phyloP scores from a whole-genome alignment of 129 eudicot genomes.

The Erigeron canadensis region DNA sequence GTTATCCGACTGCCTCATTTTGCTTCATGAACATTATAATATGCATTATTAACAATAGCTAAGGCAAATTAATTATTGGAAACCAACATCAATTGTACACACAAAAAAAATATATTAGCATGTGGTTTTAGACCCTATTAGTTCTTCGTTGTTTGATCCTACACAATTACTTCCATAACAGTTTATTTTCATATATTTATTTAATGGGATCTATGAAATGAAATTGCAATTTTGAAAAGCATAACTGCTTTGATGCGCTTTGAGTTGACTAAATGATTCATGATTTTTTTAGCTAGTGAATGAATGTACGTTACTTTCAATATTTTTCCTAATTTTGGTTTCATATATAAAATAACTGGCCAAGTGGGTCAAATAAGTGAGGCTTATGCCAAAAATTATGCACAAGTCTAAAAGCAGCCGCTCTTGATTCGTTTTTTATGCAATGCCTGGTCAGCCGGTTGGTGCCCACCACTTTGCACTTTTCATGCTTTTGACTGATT shows the following conservation, averaged over 20 bases:
- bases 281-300: background rate
- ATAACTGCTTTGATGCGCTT: slow-evolving; percentile 15
- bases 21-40: slow-evolving; percentile 6
- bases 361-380: slow-evolving; percentile 26
- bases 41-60: background rate
- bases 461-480: slow-evolving; percentile 22
- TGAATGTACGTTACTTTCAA: background rate
- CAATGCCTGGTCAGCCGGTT: slow-evolving; percentile 23
- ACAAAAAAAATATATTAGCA: background rate
- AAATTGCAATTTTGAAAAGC: slow-evolving; percentile 4
- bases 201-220: slow-evolving; percentile 26
- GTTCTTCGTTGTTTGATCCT: slow-evolving; percentile 13
- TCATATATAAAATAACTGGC: background rate
- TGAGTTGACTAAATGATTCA: slow-evolving; percentile 25
- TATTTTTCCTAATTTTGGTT: background rate
- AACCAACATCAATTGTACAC: background rate
- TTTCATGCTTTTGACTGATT: slow-evolving; percentile 26
- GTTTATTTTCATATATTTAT: slow-evolving; percentile 2
- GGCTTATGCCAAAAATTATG: slow-evolving; percentile 22
- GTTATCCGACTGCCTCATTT: slow-evolving; percentile 53
- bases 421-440: slow-evolving; percentile 16
- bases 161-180: background rate
- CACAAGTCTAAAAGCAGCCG: slow-evolving; percentile 20
- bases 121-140: slow-evolving; percentile 4
- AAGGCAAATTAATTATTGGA: background rate